These are phyloP conservation scores for Penicillium sp. DNA, from an alignment of 2,329 filamentous ascomycete genomes.

Conservation along the genomic window DNA sequence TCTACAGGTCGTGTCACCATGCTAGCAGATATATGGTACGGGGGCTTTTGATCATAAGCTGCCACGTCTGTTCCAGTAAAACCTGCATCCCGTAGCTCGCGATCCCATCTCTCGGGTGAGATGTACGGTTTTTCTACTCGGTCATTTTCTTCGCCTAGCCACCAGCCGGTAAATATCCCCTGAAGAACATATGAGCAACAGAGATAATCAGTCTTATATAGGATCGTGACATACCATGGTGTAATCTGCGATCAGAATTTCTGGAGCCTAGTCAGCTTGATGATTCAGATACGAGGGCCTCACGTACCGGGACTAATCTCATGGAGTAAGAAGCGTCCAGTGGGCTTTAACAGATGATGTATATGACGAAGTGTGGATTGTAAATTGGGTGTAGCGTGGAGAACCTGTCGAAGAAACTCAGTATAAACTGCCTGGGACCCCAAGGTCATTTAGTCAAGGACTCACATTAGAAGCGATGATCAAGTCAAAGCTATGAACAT, in stretches of 20 bases:
- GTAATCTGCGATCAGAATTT: conserved; percentile 6
- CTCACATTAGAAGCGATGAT: conserved; percentile 13
- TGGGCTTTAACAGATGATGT: conserved; percentile 34
- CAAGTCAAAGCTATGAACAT: conserved; percentile 3
- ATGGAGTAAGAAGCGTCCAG: conserved; percentile 47
- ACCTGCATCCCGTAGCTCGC: background rate
- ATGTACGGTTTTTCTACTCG: conserved; percentile 2
- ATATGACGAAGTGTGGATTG: conserved; percentile 25
- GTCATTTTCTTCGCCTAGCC: conserved; percentile 6
- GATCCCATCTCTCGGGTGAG: background rate
- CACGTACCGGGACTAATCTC: conserved; percentile 35
- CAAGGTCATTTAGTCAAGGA: background rate
- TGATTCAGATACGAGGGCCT: no score
- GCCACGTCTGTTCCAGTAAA: conserved; percentile 3
- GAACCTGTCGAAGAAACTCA: background rate
- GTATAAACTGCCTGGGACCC: background rate
- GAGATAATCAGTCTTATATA: fast-evolving
- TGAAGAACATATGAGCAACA: background rate
- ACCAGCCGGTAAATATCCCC: conserved; percentile 8
- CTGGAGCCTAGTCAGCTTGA: background rate
- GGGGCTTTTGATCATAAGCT: conserved; percentile 1
- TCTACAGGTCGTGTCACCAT: background rate
- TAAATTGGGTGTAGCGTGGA: conserved; percentile 22
- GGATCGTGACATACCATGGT: background rate
- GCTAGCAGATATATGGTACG: conserved; percentile 1